Evolutionary conservation across 768 basidiomycete genomes (phyloP).

Genomic region (Termitomyces sp.): DNA sequence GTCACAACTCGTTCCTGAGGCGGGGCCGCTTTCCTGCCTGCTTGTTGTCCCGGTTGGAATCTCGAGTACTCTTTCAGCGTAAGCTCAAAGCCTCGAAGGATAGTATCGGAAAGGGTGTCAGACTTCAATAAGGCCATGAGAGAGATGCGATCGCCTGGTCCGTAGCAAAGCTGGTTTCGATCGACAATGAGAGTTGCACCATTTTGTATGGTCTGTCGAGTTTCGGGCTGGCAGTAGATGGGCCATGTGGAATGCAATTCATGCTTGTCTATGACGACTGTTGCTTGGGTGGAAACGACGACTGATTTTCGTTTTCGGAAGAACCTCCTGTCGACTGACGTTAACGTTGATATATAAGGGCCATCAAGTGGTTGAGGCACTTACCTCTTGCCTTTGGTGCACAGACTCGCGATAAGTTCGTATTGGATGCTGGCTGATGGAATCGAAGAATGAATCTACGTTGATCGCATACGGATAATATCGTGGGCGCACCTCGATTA

Average conservation of each 20-base stretch:
- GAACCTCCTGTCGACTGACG: conserved; percentile 52
- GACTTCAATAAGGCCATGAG: conserved; percentile 71
- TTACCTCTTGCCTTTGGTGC: conserved; percentile 81
- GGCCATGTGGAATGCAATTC: conserved; percentile 94
- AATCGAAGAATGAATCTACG: neutral
- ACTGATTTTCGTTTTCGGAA: conserved; percentile 75
- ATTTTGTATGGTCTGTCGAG: conserved; percentile 58
- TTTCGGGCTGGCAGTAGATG: conserved; percentile 75
- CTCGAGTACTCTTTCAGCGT: conserved; percentile 73
- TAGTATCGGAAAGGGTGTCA: conserved; percentile 59
- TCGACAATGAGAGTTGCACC: conserved; percentile 73
- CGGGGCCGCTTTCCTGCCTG: conserved; percentile 47
- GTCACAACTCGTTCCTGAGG: conserved; percentile 49
- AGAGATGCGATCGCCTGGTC: conserved; percentile 77
- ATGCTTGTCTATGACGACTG: conserved; percentile 87
- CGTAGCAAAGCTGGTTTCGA: conserved; percentile 74
- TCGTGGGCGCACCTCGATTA: conserved; percentile 49
- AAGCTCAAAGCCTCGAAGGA: conserved; percentile 82
- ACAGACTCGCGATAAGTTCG: conserved; percentile 84
- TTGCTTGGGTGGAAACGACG: conserved; percentile 59
- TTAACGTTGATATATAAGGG: conserved; percentile 1
- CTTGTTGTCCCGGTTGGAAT: conserved; percentile 58
- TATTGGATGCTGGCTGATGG: conserved; percentile 75
- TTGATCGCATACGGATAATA: neutral
- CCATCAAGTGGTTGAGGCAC: conserved; percentile 14